Base-by-base conservation (phyloP, 2,329 filamentous ascomycete species). In the Elsinoe batatas region DNA sequence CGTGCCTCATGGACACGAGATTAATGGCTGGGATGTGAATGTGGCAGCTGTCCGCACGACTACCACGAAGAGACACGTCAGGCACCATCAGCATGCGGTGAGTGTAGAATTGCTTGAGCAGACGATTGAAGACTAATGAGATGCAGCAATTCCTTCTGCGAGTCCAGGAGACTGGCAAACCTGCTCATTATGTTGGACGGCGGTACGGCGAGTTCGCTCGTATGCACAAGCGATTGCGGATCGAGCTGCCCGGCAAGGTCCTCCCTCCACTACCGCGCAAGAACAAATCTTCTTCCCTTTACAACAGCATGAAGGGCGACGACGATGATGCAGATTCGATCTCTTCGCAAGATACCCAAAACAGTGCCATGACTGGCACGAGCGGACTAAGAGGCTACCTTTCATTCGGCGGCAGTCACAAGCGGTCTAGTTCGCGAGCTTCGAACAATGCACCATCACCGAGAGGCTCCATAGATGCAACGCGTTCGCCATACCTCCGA, bases 21-120 rank as follows among this genome's bases (percentile, higher is more conserved):
- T 96, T 65, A 91, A 98, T 68, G 89, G 90, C 30, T 97, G 93
- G 93, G 93, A 97, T 68, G 83, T 96, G 62, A 98, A 98, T 68
- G 85, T 98, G 50, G 88, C 91, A 10, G 90, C 85, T 38, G 93
- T 97, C 50, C 81, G 91, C 59, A 83, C 88, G 22, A 86, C 82
- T 1, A 84, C 83, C 6, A 77, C 90, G 53, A 95, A 91, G 76
- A 83, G 90, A 65, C 95, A 89, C 58, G 83, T 97, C 26, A 79
- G 91, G 57, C 84, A 93, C 65, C 93, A 96, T 69, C 88, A 90
- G 64, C 91, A 97, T 75, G 89, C 93, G 54, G 88, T 89, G 73
- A 71, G 84, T 74, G 20, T 13, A 33, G 5, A 6, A 22, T 13
- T 15, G 8, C 15, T 12, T 26, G 53, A 18, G 15, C 17, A 20